phyloP scores from a whole-genome alignment of 1,284 basidiomycete species.

The Ustilago lituana region DNA sequence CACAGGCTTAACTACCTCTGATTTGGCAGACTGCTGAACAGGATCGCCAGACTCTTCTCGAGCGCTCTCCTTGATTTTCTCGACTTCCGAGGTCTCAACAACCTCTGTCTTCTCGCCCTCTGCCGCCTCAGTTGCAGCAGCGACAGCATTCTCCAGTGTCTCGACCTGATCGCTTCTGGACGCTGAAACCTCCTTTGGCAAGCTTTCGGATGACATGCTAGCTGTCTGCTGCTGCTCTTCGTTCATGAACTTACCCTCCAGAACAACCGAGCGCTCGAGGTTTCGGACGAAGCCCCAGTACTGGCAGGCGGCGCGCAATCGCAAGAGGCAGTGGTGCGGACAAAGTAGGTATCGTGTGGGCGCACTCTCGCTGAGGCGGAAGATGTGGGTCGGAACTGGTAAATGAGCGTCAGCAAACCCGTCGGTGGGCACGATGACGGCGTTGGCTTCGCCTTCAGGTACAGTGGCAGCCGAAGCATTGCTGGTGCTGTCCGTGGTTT shows the following conservation, averaged over 20 bases:
- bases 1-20: neutral
- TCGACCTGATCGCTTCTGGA: slow-evolving; percentile 29
- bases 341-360: slow-evolving; percentile 61
- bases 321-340: slow-evolving; percentile 61
- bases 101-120: slow-evolving; percentile 12
- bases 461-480: slow-evolving; percentile 1
- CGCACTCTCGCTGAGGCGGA: slow-evolving; percentile 59
- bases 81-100: slow-evolving; percentile 35
- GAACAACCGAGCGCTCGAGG: slow-evolving; percentile 62
- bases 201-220: slow-evolving; percentile 18
- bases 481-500: slow-evolving; percentile 4
- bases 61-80: slow-evolving; percentile 37
- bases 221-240: slow-evolving; percentile 33
- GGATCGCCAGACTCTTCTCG: slow-evolving; percentile 13
- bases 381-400: slow-evolving; percentile 65
- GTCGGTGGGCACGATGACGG: neutral
- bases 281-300: slow-evolving; percentile 64
- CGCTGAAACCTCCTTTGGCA: slow-evolving; percentile 7
- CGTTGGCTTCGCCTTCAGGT: slow-evolving; percentile 10
- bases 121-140: too few species aligned
- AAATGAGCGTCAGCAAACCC: slow-evolving; percentile 13
- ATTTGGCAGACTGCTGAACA: neutral
- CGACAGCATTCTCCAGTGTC: slow-evolving; percentile 34
- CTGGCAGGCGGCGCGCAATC: slow-evolving; percentile 60
- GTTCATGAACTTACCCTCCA: slow-evolving; percentile 62